A percentile compares a stretch with the other conserved stretches of the same genome.
phyloP scores from a whole-genome alignment of 2,329 filamentous ascomycete species.

The Escovopsis sp. region DNA sequence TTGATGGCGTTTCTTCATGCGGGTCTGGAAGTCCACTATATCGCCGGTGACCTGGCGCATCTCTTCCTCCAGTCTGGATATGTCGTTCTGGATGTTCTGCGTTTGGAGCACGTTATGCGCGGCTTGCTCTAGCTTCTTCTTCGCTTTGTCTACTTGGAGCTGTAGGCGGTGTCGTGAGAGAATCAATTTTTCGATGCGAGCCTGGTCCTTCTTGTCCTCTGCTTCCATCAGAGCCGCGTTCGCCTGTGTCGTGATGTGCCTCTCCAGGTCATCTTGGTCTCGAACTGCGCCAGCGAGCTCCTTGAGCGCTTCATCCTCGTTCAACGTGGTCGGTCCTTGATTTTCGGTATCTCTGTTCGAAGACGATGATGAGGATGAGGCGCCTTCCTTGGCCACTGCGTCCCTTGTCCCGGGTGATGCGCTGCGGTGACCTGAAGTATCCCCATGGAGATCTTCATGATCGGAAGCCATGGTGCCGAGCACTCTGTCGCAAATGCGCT shows the following conservation, averaged over 20 bases:
- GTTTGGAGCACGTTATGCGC: constrained; percentile 34
- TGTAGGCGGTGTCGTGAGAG: constrained; percentile 44
- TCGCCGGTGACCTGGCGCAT: constrained; percentile 55
- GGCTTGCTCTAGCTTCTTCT: constrained; percentile 30
- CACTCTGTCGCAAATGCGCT: no score
- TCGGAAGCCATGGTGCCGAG: constrained; percentile 13
- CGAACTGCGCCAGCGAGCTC: constrained; percentile 55
- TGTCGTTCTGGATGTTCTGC: constrained; percentile 46
- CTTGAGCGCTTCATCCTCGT: constrained; percentile 46
- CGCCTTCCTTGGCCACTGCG: constrained; percentile 15
- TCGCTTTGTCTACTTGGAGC: constrained; percentile 44
- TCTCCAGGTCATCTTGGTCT: constrained; percentile 80
- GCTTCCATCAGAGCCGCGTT: constrained; percentile 44
- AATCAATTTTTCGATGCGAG: constrained; percentile 45
- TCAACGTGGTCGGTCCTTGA: constrained; percentile 19
- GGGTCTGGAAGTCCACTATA: constrained; percentile 62
- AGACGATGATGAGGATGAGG: background rate
- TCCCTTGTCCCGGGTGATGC: constrained; percentile 17
- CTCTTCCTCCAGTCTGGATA: constrained; percentile 50
- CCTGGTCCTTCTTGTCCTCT: constrained; percentile 48
- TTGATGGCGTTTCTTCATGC: constrained; percentile 61
- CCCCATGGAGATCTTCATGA: constrained; percentile 8
- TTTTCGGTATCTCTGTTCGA: background rate
- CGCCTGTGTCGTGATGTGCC: constrained; percentile 59
- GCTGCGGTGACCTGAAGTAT: constrained; percentile 12